Evolutionary conservation across 768 basidiomycete genomes (phyloP).

Genomic region (Russula dissimulans): DNA sequence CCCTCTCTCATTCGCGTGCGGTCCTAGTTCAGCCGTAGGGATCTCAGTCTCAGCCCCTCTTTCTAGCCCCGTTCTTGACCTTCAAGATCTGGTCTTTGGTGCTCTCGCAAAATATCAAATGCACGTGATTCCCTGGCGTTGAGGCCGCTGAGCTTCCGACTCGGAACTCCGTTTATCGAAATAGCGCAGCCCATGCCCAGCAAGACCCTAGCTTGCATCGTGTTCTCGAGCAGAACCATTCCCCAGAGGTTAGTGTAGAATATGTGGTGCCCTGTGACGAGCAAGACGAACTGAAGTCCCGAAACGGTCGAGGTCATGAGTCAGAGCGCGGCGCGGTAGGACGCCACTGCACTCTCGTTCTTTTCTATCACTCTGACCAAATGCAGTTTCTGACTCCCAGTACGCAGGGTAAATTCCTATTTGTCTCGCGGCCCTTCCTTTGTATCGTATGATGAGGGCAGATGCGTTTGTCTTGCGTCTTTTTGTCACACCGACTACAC

Average conservation of each 20-base stretch:
- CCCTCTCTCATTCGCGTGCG: too few relatives aligned
- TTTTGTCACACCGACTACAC: background rate
- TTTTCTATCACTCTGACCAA: slow-evolving; percentile 20
- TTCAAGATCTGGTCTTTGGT: too few relatives aligned
- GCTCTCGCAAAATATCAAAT: too few relatives aligned
- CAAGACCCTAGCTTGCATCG: slow-evolving; percentile 55
- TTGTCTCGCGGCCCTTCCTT: slow-evolving; percentile 49
- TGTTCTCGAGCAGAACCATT: slow-evolving; percentile 75
- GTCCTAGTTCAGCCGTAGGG: too few relatives aligned
- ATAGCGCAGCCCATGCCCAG: slow-evolving; percentile 30
- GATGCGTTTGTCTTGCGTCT: slow-evolving; percentile 29
- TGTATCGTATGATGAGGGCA: slow-evolving; percentile 59
- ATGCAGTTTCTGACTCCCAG: slow-evolving; percentile 27
- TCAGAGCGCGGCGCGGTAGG: slow-evolving; percentile 33
- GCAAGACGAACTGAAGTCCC: too few relatives aligned
- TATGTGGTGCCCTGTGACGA: background rate
- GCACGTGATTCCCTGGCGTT: too few relatives aligned
- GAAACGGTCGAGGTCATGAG: slow-evolving; percentile 25
- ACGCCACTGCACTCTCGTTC: background rate
- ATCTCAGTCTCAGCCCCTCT: too few relatives aligned
- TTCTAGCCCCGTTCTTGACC: too few relatives aligned
- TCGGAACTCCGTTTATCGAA: too few relatives aligned
- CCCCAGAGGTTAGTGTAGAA: slow-evolving; percentile 46
- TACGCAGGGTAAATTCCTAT: slow-evolving; percentile 38
- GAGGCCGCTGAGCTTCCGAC: too few relatives aligned